Conservation (phyloP, 2,329 filamentous ascomycete species). For the Colletotrichum plurivorum region DNA sequence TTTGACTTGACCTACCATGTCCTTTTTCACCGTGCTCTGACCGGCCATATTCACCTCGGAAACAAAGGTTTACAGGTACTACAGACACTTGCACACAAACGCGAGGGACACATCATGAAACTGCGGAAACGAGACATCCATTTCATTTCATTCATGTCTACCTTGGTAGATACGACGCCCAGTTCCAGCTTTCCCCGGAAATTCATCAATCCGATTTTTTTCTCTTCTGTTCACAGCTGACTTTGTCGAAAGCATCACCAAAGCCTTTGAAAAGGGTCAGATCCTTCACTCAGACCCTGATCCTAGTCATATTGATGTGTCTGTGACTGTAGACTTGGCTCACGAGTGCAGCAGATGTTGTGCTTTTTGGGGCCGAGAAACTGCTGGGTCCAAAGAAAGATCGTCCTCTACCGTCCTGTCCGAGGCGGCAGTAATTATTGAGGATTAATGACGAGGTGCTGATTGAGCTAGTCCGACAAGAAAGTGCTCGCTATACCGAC, state of each 20-base stretch:
- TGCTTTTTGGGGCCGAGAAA: constrained; percentile 1
- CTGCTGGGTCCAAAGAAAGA: constrained; percentile 1
- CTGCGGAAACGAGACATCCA: constrained; percentile 34
- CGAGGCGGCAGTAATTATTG: constrained; percentile 1
- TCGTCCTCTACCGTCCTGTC: not conserved
- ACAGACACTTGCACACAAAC: not conserved
- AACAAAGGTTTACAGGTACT: not conserved
- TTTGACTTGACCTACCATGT: too few species aligned
- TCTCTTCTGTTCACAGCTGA: constrained; percentile 9
- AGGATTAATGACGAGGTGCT: constrained; percentile 22
- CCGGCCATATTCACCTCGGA: too few species aligned
- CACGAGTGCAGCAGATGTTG: not conserved
- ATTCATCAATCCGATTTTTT: constrained; percentile 16
- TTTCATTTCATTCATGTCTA: constrained; percentile 42
- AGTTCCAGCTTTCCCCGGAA: constrained; percentile 10
- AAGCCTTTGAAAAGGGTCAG: not conserved
- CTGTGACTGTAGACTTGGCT: not conserved
- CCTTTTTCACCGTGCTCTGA: too few species aligned
- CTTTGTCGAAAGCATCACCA: constrained; percentile 4
- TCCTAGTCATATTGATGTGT: not conserved
- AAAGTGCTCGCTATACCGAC: constrained; percentile 21
- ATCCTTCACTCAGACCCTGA: not conserved
- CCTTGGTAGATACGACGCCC: constrained; percentile 29
- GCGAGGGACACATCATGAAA: not conserved
- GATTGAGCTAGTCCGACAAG: constrained; percentile 28